phyloP scores from a whole-genome alignment of 2,329 filamentous ascomycete species.

The Ophiostoma ips region DNA sequence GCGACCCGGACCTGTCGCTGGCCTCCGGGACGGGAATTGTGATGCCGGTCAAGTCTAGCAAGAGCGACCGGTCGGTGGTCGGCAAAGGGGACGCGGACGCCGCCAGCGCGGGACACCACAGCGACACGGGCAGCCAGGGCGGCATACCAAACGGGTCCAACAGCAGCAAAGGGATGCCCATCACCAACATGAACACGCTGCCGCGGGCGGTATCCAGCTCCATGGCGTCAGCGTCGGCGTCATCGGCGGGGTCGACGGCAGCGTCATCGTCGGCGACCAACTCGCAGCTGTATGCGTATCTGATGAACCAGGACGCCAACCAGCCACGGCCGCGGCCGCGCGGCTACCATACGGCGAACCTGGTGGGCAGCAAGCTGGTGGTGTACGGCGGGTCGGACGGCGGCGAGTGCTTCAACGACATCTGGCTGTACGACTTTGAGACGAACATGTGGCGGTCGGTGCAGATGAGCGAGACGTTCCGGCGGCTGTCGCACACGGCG shows the following conservation, averaged over 20 bases:
- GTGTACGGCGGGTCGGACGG: conserved; percentile 58
- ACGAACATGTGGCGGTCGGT: conserved; percentile 45
- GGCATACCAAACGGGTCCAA: background rate
- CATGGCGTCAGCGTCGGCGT: background rate
- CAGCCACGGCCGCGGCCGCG: conserved; percentile 42
- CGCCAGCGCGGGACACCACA: background rate
- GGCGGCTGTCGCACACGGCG: conserved; percentile 52
- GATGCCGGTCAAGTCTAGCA: conserved; percentile 2
- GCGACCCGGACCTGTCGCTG: conserved; percentile 18
- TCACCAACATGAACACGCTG: conserved; percentile 2
- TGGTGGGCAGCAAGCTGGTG: conserved; percentile 59
- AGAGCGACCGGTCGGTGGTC: background rate
- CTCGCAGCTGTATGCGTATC: background rate
- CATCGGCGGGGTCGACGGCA: background rate
- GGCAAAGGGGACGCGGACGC: background rate
- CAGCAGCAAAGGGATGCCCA: background rate
- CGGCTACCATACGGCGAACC: conserved; percentile 60
- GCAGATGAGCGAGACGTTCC: conserved; percentile 44
- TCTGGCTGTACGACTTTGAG: conserved; percentile 60
- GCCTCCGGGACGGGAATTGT: background rate
- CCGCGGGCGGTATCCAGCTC: conserved; percentile 7
- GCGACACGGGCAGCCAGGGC: background rate
- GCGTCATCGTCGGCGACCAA: background rate
- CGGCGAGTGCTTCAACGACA: conserved; percentile 58
- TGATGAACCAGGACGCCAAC: background rate